Percentiles rank a stretch among this genome's conserved stretches.
Evolutionary conservation across 148 eudicot species (phyloP).

Genomic region (Pouteria glomerata): DNA sequence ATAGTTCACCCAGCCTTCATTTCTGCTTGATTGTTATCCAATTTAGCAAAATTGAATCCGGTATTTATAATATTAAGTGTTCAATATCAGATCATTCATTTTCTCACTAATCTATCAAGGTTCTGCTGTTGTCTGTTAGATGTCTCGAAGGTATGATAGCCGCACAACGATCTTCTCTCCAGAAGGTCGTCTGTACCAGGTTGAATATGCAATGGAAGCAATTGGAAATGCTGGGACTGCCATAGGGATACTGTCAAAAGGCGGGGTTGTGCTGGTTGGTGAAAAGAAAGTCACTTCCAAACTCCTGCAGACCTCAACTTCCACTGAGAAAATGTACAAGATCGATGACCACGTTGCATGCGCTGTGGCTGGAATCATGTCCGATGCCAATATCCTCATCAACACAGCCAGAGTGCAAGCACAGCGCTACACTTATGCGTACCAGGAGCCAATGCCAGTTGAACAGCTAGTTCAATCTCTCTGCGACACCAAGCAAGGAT

Average conservation of each 20-base stretch:
- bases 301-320: slow-evolving; percentile 79
- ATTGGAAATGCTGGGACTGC: slow-evolving; percentile 92
- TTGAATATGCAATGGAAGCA: slow-evolving; percentile 97
- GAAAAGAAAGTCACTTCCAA: slow-evolving; percentile 94
- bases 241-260: slow-evolving; percentile 72
- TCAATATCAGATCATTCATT: neutral
- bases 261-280: slow-evolving; percentile 79
- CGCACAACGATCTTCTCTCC: slow-evolving; percentile 95
- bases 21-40: neutral
- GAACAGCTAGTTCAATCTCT: slow-evolving; percentile 91
- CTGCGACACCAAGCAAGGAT: slow-evolving; percentile 85
- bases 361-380: slow-evolving; percentile 94
- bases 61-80: neutral
- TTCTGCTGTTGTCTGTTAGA: slow-evolving; percentile 12
- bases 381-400: slow-evolving; percentile 92
- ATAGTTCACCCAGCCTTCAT: neutral
- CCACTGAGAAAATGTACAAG: slow-evolving; percentile 88
- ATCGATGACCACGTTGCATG: slow-evolving; percentile 93
- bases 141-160: slow-evolving; percentile 91
- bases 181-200: slow-evolving; percentile 95
- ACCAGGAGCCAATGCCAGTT: slow-evolving; percentile 89
- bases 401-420: slow-evolving; percentile 88
- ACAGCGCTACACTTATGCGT: slow-evolving; percentile 63
- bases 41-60: neutral
- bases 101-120: neutral